Evolutionary conservation across 1,139 yeast genomes (phyloP), one percentile per base, ranked within the genome.

Genomic region (Candida frijolesensis): DNA sequence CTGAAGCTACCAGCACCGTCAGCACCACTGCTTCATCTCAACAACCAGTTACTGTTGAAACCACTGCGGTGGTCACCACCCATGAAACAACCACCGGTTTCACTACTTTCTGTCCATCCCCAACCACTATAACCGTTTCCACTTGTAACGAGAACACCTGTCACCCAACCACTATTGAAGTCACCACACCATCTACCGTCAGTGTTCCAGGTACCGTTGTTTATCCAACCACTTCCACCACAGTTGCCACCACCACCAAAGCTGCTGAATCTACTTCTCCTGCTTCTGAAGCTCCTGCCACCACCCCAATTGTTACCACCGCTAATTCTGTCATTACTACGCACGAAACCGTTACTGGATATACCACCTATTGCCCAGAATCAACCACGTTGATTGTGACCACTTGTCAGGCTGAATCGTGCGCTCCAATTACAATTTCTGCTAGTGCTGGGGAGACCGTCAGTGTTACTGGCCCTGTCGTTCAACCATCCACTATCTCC

Each of bases 331-430:
- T 32, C 14, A 25, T 45, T 18, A 32, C 43, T n/a, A 47, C 48
- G 30, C 33, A 29, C 25, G 22, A 37, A n/a, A 47, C 48, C 22
- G 38, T 41, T 4, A 52, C 56, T 25, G 55, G 43, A 12, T 53
- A 42, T 44, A 53, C 57, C 33, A 54, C 57, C 15, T 52, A 46
- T 43, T 54, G 57, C 48, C 57, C 57, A 32, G 32, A 42, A 34
- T 22, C 48, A 29, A 51, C 54, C 15, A 46, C 47, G 2, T 32
- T 51, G 22, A 42, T 40, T 4, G 11, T 48, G 19, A 49, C 52
- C 14, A 46, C 49, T n/a, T 49, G 51, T 42, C n/a, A 19, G 4
- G 18, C 35, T 4, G 44, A 38, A 12, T 15, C 30, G n/a, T 51
- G 48, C 33, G 19, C 30, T 14, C 50, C 52, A 35, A 39, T 45